These are phyloP conservation scores for Liriodendron chinense DNA, from an alignment of 164 flowering plant genomes.

Conservation along the genomic window DNA sequence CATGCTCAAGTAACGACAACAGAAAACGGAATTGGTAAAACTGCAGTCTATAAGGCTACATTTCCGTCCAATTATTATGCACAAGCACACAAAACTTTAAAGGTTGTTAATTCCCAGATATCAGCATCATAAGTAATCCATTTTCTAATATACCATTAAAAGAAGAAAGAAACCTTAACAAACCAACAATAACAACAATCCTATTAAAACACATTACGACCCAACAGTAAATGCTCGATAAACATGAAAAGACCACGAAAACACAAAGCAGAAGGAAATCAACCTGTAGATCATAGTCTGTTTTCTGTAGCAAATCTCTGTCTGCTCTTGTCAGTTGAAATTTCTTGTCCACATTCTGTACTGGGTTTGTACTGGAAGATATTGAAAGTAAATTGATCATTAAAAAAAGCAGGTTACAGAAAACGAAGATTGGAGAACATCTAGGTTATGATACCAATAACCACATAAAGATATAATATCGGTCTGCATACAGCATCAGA, in stretches of 20 bases:
- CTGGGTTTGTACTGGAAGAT: slow-evolving; percentile 62
- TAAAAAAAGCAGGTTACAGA: neutral
- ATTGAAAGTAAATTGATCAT: neutral
- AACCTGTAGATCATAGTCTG: slow-evolving; percentile 91
- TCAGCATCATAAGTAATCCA: neutral
- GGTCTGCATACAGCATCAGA: neutral
- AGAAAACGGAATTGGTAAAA: no score
- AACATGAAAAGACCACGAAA: neutral
- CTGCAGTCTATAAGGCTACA: no score
- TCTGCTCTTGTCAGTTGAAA: slow-evolving; percentile 79
- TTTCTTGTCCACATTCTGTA: slow-evolving; percentile 71
- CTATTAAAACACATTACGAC: neutral
- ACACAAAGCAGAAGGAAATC: neutral
- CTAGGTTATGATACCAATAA: neutral
- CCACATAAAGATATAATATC: neutral
- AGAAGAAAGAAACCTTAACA: neutral
- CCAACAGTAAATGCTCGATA: neutral
- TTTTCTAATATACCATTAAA: neutral
- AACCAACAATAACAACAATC: neutral
- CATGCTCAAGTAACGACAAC: no score
- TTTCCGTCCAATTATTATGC: no score
- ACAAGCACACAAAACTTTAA: neutral
- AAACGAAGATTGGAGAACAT: neutral
- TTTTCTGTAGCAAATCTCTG: slow-evolving; percentile 60
- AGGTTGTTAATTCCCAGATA: neutral